Base-by-base conservation (phyloP, 306 rosid genomes). In the Gleditsia sinensis region DNA sequence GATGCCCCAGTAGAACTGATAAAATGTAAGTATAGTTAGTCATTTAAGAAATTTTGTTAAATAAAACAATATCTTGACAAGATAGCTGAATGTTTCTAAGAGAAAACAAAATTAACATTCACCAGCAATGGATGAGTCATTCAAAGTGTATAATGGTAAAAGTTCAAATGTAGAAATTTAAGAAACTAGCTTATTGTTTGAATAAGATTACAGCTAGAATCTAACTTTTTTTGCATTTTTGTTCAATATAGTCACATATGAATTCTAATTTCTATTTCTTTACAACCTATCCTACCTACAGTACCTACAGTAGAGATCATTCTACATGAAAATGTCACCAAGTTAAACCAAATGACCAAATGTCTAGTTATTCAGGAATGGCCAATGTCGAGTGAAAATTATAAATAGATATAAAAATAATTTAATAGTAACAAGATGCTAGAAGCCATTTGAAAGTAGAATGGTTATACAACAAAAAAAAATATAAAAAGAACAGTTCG, bases 1-100 rank as follows among this genome's bases (percentile, higher is more conserved):
- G 99, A 95, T 60, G 99, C 99, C 56, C 97, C 99, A 32, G 97
- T 98, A 73, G 99, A 95, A 81, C 99, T 95, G 90, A 79, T 45
- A 73, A 79, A 60, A 83, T 58, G 34, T 24, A 83, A 5, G 70
- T 57, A 78, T 49, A 67, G 69, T 80, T 57, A 66, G 56, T 36
- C 20, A 67, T 67, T 67, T 69, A 69, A 30, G 45, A 54, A 67
- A 56, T 72, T 46, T 67, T 0, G 20, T 46, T 59, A 40, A 55
- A 55, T 63, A 32, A n/a, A 83, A 53, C 9, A 70, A 30, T 46
- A 23, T 42, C 21, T 63, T 30, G 72, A 42, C 32, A 75, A 62
- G 61, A 43, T 3, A 45, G 61, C 14, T 72, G 63, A 78, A 45
- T 73, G 25, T n/a, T 27, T 53, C 8, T 14, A 45, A 60, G 64